phyloP scores from a whole-genome alignment of 148 eudicot genomes.

The Nepenthes mirabilis region DNA sequence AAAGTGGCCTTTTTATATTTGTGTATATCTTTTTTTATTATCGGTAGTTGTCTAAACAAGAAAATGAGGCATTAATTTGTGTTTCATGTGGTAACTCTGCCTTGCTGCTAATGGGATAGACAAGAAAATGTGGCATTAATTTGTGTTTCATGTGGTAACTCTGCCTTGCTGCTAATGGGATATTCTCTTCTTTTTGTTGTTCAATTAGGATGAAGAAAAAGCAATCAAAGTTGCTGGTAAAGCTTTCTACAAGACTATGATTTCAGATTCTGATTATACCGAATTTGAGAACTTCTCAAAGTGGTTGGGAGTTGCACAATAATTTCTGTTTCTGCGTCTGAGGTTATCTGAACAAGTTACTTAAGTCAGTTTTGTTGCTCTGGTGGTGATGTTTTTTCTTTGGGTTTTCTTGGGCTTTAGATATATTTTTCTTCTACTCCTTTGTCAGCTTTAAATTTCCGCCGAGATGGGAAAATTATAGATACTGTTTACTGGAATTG shows the following conservation, averaged over 20 bases:
- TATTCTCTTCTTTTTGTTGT: constrained; percentile 1
- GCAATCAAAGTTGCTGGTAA: constrained; percentile 25
- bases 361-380: no score
- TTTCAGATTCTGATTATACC: constrained; percentile 30
- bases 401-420: no score
- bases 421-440: no score
- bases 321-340: background rate
- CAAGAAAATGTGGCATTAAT: background rate
- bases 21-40: no score
- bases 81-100: background rate
- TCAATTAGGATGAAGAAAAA: constrained; percentile 17
- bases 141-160: background rate
- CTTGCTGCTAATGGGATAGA: background rate
- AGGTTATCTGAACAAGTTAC: no score
- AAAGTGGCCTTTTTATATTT: no score
- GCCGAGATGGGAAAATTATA: no score
- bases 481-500: no score
- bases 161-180: background rate
- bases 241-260: constrained; percentile 31
- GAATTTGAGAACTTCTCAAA: constrained; percentile 34
- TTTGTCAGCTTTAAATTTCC: no score
- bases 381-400: no score
- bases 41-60: no score
- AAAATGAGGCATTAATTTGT: background rate
- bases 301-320: constrained; percentile 35